Evolutionary conservation across 1,139 yeast genomes (phyloP), one percentile per base, ranked within the genome.

Genomic region (Nakaseomyces uthaithaninus): DNA sequence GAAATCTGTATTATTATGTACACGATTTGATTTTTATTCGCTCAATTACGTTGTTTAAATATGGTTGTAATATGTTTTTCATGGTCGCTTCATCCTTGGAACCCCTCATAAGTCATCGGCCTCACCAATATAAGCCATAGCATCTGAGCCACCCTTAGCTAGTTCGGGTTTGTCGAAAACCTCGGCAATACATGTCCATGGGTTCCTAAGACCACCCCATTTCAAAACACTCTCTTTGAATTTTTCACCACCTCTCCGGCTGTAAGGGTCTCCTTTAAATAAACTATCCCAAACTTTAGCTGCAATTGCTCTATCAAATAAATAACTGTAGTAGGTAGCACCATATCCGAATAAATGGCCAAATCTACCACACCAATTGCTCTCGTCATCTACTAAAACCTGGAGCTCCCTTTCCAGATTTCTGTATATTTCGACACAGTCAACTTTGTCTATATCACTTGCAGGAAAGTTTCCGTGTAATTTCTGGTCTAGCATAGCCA

Each of bases 271-370:
- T 12, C 71, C 53, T 8, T 57, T 56, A 58, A 93, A 91, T 36
- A 91, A 65, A 36, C 74, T 77, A 15, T 71, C 69, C 93, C 95
- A 91, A 3, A 91, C 74, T 52, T 80, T 77, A 27, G 86, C 79
- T 0, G 98, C 96, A 50, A 91, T 85, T 3, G 95, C 95, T 38
- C 97, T 68, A 63, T 91, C 99, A 46, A 93, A 72, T 45, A 91
- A 64, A 60, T 93, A 91, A 33, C 95, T 83, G 64, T 93, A 91
- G 60, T 91, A 91, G 0, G 91, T 86, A 0, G 96, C 85, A 0
- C 98, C 98, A 57, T 91, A 91, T 1, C 95, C 87, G 51, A 83
- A 85, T 38, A 93, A 66, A 59, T 91, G 99, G 1, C 95, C 94
- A 62, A 91, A 89, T 57, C 80, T 86, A 1, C 94, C 95, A 44